Conservation (phyloP, 305 asterid species). For the Fraxinus platypoda region DNA sequence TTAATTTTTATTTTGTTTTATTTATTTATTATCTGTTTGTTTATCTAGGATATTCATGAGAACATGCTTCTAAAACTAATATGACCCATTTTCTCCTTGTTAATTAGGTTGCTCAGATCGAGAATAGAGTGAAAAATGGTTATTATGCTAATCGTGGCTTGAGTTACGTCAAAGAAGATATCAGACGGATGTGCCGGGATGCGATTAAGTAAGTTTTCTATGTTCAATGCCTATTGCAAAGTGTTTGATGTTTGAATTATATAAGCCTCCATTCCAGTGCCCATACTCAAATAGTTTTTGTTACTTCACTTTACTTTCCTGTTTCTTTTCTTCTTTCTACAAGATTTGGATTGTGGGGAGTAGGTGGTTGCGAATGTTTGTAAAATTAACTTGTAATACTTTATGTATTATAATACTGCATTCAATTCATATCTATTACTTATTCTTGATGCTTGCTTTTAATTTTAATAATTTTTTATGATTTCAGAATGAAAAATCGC, state of each 20-base stretch:
- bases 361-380: neutral
- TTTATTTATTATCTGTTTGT: conserved; percentile 9
- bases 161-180: conserved; percentile 82
- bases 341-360: neutral
- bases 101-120: conserved; percentile 74
- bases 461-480: conserved; percentile 14
- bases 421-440: neutral
- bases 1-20: conserved; percentile 17
- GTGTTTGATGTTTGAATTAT: neutral
- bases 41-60: neutral
- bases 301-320: neutral
- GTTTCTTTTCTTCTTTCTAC: neutral
- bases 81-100: neutral
- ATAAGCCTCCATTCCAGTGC: neutral
- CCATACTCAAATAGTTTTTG: neutral
- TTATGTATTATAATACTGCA: neutral
- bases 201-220: conserved; percentile 75
- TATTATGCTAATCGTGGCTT: conserved; percentile 83
- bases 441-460: neutral
- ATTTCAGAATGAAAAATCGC: conserved; percentile 58
- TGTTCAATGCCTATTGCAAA: neutral
- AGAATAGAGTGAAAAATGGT: conserved; percentile 79
- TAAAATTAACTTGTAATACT: neutral
- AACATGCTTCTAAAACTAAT: conserved; percentile 13
- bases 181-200: conserved; percentile 86